Conservation (phyloP, 306 rosid species). For the Dryas octopetala region DNA sequence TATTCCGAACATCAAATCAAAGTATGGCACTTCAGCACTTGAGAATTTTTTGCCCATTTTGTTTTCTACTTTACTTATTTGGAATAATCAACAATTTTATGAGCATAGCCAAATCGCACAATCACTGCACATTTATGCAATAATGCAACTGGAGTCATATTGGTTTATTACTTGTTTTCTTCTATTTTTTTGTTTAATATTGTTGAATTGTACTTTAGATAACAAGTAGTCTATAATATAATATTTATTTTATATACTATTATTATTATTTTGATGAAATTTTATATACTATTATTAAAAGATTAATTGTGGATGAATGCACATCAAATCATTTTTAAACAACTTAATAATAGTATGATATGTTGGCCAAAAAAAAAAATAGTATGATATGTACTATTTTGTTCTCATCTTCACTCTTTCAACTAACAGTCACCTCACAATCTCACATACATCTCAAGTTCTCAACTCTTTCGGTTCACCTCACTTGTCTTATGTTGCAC, state of each 20-base stretch:
- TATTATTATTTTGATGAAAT: background rate
- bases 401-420: too few species aligned
- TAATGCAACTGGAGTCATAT: background rate
- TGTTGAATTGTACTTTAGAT: background rate
- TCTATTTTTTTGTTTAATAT: background rate
- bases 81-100: background rate
- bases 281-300: background rate
- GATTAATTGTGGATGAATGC: background rate
- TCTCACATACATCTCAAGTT: too few species aligned
- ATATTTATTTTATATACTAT: background rate
- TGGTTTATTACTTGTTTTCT: background rate
- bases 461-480: too few species aligned
- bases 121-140: background rate
- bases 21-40: background rate
- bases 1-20: constrained; percentile 29
- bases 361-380: too few species aligned
- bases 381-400: too few species aligned
- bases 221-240: background rate
- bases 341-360: too few species aligned
- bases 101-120: background rate
- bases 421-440: too few species aligned
- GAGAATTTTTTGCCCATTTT: background rate
- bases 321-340: background rate
- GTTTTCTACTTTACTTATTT: too few species aligned
- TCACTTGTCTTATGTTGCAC: too few species aligned